Conservation (phyloP, 768 basidiomycete genomes). For the Trametes cubensis region DNA sequence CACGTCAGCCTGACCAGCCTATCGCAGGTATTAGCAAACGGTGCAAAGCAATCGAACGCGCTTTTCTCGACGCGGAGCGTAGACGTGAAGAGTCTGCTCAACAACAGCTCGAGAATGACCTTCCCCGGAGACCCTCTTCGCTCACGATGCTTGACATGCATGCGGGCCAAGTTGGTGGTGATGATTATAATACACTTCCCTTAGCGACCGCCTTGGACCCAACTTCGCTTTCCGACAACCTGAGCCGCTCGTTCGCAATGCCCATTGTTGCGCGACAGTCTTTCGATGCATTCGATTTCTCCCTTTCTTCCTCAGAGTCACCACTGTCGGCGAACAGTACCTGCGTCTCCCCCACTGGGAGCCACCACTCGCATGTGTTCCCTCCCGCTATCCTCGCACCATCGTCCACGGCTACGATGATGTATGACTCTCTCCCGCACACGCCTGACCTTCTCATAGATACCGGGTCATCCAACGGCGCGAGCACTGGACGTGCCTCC, state of each 20-base stretch:
- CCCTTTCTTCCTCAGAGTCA: background rate
- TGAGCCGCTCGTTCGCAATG: slow-evolving; percentile 5
- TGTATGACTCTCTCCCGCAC: background rate
- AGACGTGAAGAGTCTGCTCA: slow-evolving; percentile 9
- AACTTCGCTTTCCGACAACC: background rate
- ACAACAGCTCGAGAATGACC: slow-evolving; percentile 1
- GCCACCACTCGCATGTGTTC: background rate
- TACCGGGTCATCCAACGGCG: slow-evolving; percentile 1
- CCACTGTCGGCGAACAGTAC: background rate
- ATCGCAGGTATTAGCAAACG: slow-evolving; percentile 17
- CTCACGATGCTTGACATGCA: background rate
- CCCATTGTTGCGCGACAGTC: slow-evolving; percentile 15
- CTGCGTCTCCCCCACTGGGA: background rate
- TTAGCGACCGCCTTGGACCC: background rate
- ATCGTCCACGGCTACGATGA: background rate
- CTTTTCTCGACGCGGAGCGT: slow-evolving; percentile 10
- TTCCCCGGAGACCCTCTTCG: background rate
- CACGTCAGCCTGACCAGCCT: background rate
- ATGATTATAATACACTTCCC: background rate
- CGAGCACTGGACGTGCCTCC: background rate
- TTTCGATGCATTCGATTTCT: slow-evolving; percentile 6
- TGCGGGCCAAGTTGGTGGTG: background rate
- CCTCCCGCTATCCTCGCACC: background rate
- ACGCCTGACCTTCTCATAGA: slow-evolving; percentile 8
- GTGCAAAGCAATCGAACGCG: slow-evolving; percentile 16